These are phyloP conservation scores for Macrolepiota fuliginosa DNA, from an alignment of 768 basidiomycete genomes.

Conservation along the genomic window DNA sequence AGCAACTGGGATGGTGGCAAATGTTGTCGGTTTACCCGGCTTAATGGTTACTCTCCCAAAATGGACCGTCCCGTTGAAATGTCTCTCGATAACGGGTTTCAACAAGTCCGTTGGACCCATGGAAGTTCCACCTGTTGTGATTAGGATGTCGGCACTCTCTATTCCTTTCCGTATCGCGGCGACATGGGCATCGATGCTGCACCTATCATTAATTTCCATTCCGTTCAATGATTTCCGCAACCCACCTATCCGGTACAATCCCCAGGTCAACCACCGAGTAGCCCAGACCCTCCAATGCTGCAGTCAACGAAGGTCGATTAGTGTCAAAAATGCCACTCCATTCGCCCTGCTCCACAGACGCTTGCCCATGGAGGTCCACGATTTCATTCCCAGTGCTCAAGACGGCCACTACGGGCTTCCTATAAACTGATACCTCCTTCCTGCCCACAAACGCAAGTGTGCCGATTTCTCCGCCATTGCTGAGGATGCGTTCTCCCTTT, in stretches of 20 bases:
- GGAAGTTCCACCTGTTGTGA: conserved; percentile 88
- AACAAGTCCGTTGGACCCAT: conserved; percentile 89
- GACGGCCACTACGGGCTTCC: conserved; percentile 74
- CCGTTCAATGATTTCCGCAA: conserved; percentile 13
- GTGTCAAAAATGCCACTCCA: conserved; percentile 86
- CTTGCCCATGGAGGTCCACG: conserved; percentile 52
- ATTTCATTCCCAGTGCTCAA: conserved; percentile 89
- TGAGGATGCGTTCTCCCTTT: conserved; percentile 57
- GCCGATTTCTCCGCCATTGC: conserved; percentile 80
- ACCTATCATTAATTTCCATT: conserved; percentile 5
- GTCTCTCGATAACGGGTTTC: conserved; percentile 84
- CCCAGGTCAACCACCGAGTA: conserved; percentile 81
- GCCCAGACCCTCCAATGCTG: conserved; percentile 68
- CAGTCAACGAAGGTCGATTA: conserved; percentile 76
- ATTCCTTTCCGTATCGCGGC: conserved; percentile 55
- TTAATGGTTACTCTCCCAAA: conserved; percentile 86
- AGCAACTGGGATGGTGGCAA: conserved; percentile 66
- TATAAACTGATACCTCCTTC: conserved; percentile 65
- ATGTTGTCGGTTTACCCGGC: conserved; percentile 88
- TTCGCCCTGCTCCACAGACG: conserved; percentile 27
- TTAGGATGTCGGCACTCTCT: conserved; percentile 64
- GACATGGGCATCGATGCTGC: conserved; percentile 57
- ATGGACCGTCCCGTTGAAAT: conserved; percentile 73
- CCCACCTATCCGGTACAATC: conserved; percentile 72
- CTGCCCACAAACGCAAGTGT: conserved; percentile 78